Evolutionary conservation across 2,329 filamentous ascomycete species (phyloP), one percentile per base, ranked within the genome.

Genomic region (Thelonectria discophora): DNA sequence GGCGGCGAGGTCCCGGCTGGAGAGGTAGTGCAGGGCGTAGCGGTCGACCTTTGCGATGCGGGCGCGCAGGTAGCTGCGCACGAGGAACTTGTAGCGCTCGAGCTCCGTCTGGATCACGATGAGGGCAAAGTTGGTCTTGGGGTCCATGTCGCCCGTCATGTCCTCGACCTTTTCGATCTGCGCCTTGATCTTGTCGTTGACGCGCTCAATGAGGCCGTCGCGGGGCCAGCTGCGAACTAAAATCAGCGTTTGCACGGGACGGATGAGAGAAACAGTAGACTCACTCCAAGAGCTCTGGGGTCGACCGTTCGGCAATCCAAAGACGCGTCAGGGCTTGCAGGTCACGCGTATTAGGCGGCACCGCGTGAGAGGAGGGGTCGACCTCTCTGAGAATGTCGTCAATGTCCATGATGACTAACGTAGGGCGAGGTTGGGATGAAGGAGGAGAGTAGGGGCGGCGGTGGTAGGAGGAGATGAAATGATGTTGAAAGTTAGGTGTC

Each of bases 101-200:
- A 99, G 86, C 79, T 99, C 95, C 7, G 96, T 98, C 81, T 99
- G 95, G 56, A 97, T 89, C 64, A 99, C 90, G 50, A 97, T 97
- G 73, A 98, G 88, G 63, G 88, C 88, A 76, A 99, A 97, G 76
- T 97, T 98, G 66, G 92, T 90, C 77, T 91, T 93, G 48, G 94
- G 91, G 72, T 97, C 93, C 87, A 94, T 90, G 73, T 91, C 89
- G 64, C 90, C 91, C 12, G 91, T 94, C 84, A 94, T 86, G 61
- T 89, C 86, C 79, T 92, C 90, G 65, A 92, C 87, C 68, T 83
- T 85, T 76, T 89, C 85, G 72, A 91, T 91, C 80, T 92, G 90
- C 48, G 79, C 78, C 69, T 88, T 87, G 65, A 93, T 87, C 62
- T 89, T 85, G 62, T 87, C 86, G 78, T 93, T 90, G 71, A 95